Percentiles rank a stretch among this genome's conserved stretches.
Evolutionary conservation across 2,329 filamentous ascomycete genomes (phyloP).

Genomic region (Tolypocladium guangdongense): DNA sequence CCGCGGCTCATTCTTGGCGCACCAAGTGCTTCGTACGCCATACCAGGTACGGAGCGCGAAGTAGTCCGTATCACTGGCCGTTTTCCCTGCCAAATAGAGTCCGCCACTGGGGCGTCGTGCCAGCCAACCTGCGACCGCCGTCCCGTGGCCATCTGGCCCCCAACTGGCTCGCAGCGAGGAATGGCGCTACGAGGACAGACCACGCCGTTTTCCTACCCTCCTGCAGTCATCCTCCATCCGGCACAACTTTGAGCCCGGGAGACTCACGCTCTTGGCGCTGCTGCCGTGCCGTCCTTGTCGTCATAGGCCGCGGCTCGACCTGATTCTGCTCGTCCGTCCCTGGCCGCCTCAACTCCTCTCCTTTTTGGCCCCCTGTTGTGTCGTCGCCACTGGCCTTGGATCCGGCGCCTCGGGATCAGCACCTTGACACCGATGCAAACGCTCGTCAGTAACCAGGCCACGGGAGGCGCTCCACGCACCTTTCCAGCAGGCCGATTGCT

Average conservation of each 20-base stretch:
- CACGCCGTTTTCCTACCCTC: background rate
- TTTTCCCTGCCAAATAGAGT: too few relatives aligned
- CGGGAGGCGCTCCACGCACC: background rate
- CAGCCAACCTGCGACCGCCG: background rate
- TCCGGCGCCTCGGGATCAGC: background rate
- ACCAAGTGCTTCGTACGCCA: too few relatives aligned
- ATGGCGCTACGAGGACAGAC: too few relatives aligned
- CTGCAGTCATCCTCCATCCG: constrained; percentile 2
- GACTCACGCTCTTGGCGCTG: background rate
- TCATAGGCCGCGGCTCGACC: too few relatives aligned
- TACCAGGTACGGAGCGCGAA: too few relatives aligned
- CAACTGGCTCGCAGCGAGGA: background rate
- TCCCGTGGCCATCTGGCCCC: background rate
- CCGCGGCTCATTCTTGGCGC: background rate
- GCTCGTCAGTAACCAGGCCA: background rate
- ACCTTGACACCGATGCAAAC: background rate
- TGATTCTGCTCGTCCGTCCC: too few relatives aligned
- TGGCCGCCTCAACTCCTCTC: background rate
- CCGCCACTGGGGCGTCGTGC: too few relatives aligned
- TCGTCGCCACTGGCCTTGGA: background rate
- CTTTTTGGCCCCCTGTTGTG: background rate
- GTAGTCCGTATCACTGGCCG: too few relatives aligned
- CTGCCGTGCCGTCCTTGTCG: background rate
- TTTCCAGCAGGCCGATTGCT: background rate
- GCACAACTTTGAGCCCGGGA: constrained; percentile 3